phyloP scores from a whole-genome alignment of 495 filamentous ascomycete genomes.

The Wilcoxina mikolae region DNA sequence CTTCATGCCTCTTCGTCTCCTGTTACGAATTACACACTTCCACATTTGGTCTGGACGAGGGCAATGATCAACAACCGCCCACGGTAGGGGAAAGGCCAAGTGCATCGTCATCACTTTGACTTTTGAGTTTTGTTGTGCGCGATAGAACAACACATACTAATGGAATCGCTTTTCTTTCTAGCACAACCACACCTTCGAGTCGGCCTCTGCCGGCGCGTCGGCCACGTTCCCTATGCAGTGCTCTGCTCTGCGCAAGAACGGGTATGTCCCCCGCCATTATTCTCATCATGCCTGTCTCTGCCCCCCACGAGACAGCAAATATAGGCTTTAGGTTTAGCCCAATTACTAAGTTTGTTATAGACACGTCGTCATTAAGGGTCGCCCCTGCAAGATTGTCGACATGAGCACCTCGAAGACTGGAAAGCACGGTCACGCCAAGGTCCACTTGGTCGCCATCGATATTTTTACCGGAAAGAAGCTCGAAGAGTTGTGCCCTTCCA shows the following conservation, averaged over 20 bases:
- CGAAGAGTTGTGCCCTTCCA: slow-evolving; percentile 97
- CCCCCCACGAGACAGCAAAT: background rate
- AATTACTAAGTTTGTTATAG: slow-evolving; percentile 13
- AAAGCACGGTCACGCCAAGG: slow-evolving; percentile 99
- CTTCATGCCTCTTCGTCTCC: background rate
- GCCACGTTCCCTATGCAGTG: slow-evolving; percentile 94
- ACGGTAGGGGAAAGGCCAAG: too few species aligned
- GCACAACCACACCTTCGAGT: slow-evolving; percentile 86
- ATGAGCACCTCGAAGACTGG: slow-evolving; percentile 99
- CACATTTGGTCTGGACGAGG: too few species aligned
- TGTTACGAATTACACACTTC: too few species aligned
- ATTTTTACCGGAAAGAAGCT: slow-evolving; percentile 99
- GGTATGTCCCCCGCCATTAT: slow-evolving; percentile 35
- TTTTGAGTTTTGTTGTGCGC: background rate
- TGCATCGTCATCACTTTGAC: too few species aligned
- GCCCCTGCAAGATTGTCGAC: slow-evolving; percentile 99
- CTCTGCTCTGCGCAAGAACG: slow-evolving; percentile 98
- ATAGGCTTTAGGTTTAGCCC: too few species aligned
- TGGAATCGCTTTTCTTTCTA: slow-evolving; percentile 28
- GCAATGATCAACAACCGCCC: too few species aligned
- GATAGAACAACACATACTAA: slow-evolving; percentile 4
- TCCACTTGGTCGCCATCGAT: slow-evolving; percentile 89
- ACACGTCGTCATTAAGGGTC: slow-evolving; percentile 84
- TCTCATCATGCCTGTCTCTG: too few species aligned
- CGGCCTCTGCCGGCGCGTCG: slow-evolving; percentile 86